Conservation (phyloP, 2,329 filamentous ascomycete genomes). For the Fusarium cyanostomum region DNA sequence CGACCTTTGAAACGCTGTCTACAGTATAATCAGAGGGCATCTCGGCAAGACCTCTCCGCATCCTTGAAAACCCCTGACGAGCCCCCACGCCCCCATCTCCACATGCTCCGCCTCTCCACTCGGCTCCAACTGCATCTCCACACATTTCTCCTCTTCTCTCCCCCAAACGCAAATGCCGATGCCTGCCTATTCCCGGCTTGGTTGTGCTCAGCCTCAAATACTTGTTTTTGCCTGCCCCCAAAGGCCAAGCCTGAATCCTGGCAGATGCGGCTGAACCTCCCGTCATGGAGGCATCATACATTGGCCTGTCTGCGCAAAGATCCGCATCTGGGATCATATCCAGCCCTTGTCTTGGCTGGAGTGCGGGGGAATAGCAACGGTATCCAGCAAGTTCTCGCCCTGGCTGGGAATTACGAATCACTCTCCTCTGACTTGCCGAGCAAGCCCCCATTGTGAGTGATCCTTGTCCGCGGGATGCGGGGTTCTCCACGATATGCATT, state of each 20-base stretch:
- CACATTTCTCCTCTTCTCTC: slow-evolving; percentile 26
- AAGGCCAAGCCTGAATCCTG: not conserved
- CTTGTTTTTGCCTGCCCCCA: not conserved
- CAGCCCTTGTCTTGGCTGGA: too few species aligned
- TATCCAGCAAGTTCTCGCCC: too few species aligned
- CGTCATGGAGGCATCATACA: not conserved
- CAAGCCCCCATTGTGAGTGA: not conserved
- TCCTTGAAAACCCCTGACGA: not conserved
- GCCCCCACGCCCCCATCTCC: slow-evolving; percentile 15
- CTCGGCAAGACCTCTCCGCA: slow-evolving; percentile 11
- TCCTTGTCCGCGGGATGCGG: slow-evolving; percentile 16
- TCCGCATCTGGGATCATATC: not conserved
- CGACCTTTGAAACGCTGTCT: slow-evolving; percentile 30
- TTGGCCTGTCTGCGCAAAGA: not conserved
- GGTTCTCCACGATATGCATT: slow-evolving; percentile 27
- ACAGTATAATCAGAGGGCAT: not conserved
- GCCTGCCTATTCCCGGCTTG: slow-evolving; percentile 4
- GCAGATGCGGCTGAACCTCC: not conserved
- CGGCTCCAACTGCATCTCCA: slow-evolving; percentile 11
- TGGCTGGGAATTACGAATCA: slow-evolving; percentile 29
- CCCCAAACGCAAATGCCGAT: slow-evolving; percentile 12
- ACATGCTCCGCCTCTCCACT: not conserved
- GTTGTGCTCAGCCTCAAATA: slow-evolving; percentile 3
- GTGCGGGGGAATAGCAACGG: too few species aligned
- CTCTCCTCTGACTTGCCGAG: slow-evolving; percentile 11